Evolutionary conservation across 441 rosid species (phyloP), one percentile per base, ranked within the genome.

Genomic region (Hura crepitans): DNA sequence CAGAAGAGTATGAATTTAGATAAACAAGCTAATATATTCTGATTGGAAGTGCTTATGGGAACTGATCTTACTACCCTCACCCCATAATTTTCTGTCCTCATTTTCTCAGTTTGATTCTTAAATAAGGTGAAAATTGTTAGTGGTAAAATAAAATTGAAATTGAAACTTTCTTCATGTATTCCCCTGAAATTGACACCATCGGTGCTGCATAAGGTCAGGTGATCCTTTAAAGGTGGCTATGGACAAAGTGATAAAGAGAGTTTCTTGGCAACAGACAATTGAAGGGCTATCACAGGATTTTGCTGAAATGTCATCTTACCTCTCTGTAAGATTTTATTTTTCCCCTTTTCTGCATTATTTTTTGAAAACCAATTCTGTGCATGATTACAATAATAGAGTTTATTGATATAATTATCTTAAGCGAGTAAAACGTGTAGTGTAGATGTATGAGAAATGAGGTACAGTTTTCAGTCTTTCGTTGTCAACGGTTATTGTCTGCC

Each of bases 301-400:
- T 50, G 47, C 71, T 64, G 61, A 75, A 58, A 63, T 79, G 73
- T 58, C 89, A 58, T 78, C 80, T 67, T 72, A 79, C 72, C 77
- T 84, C 74, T 65, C 82, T n/a, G 94, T 89, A 78, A 84, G 88
- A 49, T 47, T 64, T 45, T 62, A 57, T 50, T 53, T 54, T 55
- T 54, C n/a, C n/a, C n/a, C n/a, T n/a, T n/a, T 53, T 35, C 7
- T 35, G 7, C 39, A 4, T 35, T 35, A 5, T 3, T 35, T 35
- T 35, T 35, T 35, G 39, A 35, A 33, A 35, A 35, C 39, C 39
- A 35, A 35, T 5, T 35, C 37, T 23, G 13, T 13, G 20, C 18
- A 66, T 66, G 62, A 53, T 25, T 65, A 33, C 12, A 17, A 45
- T 33, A 22, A 58, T 45, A 20, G 49, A 51, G 35, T 72, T 10